Percentiles rank a stretch among this genome's conserved stretches.
These are phyloP conservation scores for Sugiyamaella floridensis DNA, from an alignment of 805 yeast species.

Conservation along the genomic window DNA sequence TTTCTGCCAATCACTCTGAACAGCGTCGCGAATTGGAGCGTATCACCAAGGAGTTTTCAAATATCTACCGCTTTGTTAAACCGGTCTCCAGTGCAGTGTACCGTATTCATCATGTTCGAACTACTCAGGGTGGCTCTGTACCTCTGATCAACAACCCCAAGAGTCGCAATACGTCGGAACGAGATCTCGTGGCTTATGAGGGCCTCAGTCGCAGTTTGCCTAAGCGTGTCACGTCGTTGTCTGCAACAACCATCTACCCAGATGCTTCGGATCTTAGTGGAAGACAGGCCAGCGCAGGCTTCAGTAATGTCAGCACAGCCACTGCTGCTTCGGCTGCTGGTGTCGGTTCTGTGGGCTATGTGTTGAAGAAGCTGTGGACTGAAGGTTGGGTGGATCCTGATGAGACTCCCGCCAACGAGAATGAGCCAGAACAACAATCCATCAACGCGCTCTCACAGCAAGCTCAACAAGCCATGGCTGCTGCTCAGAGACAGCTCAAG, in stretches of 20 bases:
- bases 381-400: slow-evolving; percentile 21
- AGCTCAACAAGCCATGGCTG: slow-evolving; percentile 16
- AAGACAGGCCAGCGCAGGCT: neutral
- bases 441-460: slow-evolving; percentile 18
- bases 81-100: slow-evolving; percentile 61
- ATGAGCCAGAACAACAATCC: slow-evolving; percentile 4
- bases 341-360: slow-evolving; percentile 11
- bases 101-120: slow-evolving; percentile 33
- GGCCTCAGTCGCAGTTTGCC: slow-evolving; percentile 14
- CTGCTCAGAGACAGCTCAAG: slow-evolving; percentile 12
- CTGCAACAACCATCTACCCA: slow-evolving; percentile 16
- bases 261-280: slow-evolving; percentile 3
- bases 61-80: slow-evolving; percentile 59
- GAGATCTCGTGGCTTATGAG: slow-evolving; percentile 1
- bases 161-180: neutral
- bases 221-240: slow-evolving; percentile 13
- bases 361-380: slow-evolving; percentile 20
- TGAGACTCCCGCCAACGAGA: slow-evolving; percentile 1
- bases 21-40: slow-evolving; percentile 63
- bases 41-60: slow-evolving; percentile 64
- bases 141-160: neutral
- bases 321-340: slow-evolving; percentile 14
- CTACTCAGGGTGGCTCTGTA: neutral
- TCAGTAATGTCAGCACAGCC: slow-evolving; percentile 8
- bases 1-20: slow-evolving; percentile 8